A percentile compares a stretch with the other conserved stretches of the same genome.
phyloP scores from a whole-genome alignment of 2,329 filamentous ascomycete genomes.

The Endocalyx cinctus region DNA sequence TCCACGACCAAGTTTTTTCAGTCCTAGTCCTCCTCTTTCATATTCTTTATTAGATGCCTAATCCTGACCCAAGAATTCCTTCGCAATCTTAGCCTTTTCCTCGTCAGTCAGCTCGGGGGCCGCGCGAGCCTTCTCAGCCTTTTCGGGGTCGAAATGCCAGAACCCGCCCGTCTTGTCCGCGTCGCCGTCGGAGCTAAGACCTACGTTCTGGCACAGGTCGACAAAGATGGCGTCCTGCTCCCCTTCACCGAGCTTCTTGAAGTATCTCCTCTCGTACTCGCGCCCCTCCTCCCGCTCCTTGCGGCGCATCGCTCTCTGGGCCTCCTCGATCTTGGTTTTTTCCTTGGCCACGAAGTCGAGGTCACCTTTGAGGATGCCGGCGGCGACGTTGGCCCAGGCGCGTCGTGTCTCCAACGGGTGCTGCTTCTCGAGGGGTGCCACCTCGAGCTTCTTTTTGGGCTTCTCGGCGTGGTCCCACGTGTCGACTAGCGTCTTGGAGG shows the following conservation, averaged over 20 bases:
- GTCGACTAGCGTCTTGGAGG: slow-evolving; percentile 26
- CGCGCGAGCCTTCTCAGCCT: slow-evolving; percentile 39
- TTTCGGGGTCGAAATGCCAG: slow-evolving; percentile 50
- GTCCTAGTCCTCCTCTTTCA: too few relatives aligned
- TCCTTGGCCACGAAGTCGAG: slow-evolving; percentile 66
- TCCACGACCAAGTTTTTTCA: too few relatives aligned
- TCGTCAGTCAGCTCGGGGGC: slow-evolving; percentile 29
- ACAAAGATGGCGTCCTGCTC: slow-evolving; percentile 39
- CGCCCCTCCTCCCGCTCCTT: slow-evolving; percentile 51
- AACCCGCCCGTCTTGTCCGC: slow-evolving; percentile 57
- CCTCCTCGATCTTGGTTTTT: slow-evolving; percentile 78
- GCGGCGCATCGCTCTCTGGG: slow-evolving; percentile 69
- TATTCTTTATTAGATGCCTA: not conserved
- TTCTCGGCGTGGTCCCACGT: slow-evolving; percentile 34
- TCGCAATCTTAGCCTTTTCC: slow-evolving; percentile 33
- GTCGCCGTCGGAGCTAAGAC: slow-evolving; percentile 47
- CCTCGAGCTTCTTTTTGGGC: slow-evolving; percentile 24
- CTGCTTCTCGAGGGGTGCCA: slow-evolving; percentile 59
- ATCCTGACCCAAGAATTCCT: slow-evolving; percentile 27
- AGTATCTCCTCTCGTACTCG: slow-evolving; percentile 82
- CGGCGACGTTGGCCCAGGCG: slow-evolving; percentile 75
- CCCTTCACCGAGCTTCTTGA: slow-evolving; percentile 47
- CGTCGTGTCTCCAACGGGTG: slow-evolving; percentile 74
- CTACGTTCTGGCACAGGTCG: slow-evolving; percentile 40
- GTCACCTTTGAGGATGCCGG: slow-evolving; percentile 67